Evolutionary conservation across 192 early-diverging fungal species (phyloP).

Genomic region (Gigaspora rosea): DNA sequence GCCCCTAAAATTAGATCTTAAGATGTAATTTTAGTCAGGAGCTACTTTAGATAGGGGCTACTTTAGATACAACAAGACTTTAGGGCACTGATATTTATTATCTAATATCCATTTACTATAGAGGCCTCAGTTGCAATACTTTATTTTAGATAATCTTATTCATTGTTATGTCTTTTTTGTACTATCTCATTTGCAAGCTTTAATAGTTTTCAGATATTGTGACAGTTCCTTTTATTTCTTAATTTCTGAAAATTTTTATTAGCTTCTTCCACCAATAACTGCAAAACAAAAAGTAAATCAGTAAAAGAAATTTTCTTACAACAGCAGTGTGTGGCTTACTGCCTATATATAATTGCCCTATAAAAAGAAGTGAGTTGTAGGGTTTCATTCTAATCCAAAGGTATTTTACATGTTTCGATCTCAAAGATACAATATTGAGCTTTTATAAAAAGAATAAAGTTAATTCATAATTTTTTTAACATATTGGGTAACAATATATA

Average conservation of each 20-base stretch:
- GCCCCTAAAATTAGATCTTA: too few species aligned
- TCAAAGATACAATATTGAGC: conserved; percentile 24
- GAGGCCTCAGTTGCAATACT: too few species aligned
- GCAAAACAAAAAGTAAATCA: conserved; percentile 23
- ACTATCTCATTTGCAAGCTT: background rate
- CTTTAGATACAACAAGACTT: too few species aligned
- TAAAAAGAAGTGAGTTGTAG: conserved; percentile 24
- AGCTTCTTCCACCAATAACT: conserved; percentile 17
- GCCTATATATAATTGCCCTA: conserved; percentile 26
- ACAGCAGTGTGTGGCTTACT: conserved; percentile 2
- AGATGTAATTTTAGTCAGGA: too few species aligned
- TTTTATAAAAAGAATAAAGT: conserved; percentile 16
- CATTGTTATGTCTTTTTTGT: background rate
- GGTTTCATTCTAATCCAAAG: background rate
- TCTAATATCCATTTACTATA: too few species aligned
- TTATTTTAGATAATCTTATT: background rate
- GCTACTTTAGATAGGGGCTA: too few species aligned
- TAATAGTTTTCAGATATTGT: conserved; percentile 8
- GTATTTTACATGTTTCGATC: conserved; percentile 26
- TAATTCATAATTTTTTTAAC: conserved; percentile 4
- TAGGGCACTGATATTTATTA: too few species aligned
- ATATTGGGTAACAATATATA: conserved; percentile 6
- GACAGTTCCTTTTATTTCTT: conserved; percentile 24
- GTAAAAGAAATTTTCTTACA: conserved; percentile 24
- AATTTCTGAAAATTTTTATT: conserved; percentile 8